phyloP scores from a whole-genome alignment of 1,284 basidiomycete genomes.

The Vanrija sp. region DNA sequence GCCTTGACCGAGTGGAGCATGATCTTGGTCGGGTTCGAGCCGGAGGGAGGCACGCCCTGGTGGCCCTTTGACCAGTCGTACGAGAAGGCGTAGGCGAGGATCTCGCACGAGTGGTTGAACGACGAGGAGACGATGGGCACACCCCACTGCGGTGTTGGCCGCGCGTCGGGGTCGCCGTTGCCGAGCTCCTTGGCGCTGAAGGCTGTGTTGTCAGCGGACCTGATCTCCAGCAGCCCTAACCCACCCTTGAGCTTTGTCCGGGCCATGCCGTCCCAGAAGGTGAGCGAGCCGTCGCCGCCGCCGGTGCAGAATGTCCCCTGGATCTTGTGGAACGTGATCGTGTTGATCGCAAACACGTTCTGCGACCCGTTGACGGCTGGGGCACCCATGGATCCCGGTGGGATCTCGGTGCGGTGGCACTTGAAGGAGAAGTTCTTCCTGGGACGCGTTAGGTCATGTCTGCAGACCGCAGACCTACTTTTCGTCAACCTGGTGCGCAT shows the following conservation, averaged over 20 bases:
- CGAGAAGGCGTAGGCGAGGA: conserved; percentile 82
- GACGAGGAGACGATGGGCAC: conserved; percentile 56
- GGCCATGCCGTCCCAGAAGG: conserved; percentile 53
- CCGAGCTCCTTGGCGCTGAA: conserved; percentile 57
- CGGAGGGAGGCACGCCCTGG: conserved; percentile 70
- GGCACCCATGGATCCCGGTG: conserved; percentile 29
- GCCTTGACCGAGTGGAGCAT: conserved; percentile 88
- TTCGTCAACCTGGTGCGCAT: conserved; percentile 29
- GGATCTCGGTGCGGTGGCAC: conserved; percentile 76
- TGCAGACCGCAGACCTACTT: conserved; percentile 16
- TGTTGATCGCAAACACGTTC: conserved; percentile 86
- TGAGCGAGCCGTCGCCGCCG: conserved; percentile 56
- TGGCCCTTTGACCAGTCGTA: conserved; percentile 91
- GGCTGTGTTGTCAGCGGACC: conserved; percentile 10
- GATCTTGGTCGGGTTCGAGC: conserved; percentile 61
- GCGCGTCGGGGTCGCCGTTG: conserved; percentile 67
- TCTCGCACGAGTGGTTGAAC: conserved; percentile 80
- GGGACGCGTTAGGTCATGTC: neutral
- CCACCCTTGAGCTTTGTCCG: conserved; percentile 83
- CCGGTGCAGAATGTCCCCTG: conserved; percentile 94
- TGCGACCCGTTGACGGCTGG: conserved; percentile 51
- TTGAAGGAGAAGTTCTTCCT: conserved; percentile 94
- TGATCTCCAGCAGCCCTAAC: conserved; percentile 26
- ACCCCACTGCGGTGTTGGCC: conserved; percentile 44
- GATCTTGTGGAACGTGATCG: conserved; percentile 83